phyloP scores from a whole-genome alignment of 331 rosid species.

The Ulmus americana region DNA sequence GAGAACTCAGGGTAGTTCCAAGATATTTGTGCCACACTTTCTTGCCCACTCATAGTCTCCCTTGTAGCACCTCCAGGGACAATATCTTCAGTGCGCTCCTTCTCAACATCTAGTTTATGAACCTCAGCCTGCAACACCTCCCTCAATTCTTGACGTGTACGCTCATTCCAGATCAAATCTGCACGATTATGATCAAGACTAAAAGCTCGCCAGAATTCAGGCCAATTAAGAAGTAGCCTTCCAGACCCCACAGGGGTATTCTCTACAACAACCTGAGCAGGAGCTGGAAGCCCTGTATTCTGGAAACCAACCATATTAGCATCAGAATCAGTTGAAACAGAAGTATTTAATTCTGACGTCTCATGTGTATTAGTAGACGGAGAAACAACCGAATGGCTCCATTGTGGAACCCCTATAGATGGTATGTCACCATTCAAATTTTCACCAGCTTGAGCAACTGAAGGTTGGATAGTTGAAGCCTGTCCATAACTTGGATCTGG shows the following conservation, averaged over 20 bases:
- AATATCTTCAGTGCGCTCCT: slow-evolving; percentile 97
- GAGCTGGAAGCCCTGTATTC: slow-evolving; percentile 79
- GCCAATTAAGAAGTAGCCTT: slow-evolving; percentile 91
- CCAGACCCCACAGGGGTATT: slow-evolving; percentile 98
- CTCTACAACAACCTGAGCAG: slow-evolving; percentile 98
- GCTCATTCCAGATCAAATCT: slow-evolving; percentile 99
- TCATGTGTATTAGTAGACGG: slow-evolving; percentile 40
- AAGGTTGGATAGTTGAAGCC: slow-evolving; percentile 49
- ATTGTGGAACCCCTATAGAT: slow-evolving; percentile 39
- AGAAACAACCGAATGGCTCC: slow-evolving; percentile 43
- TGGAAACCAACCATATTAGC: slow-evolving; percentile 43
- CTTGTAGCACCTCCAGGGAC: slow-evolving; percentile 64
- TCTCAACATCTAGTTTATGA: slow-evolving; percentile 94
- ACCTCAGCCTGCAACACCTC: slow-evolving; percentile 94
- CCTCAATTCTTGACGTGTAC: slow-evolving; percentile 93
- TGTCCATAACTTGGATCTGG: slow-evolving; percentile 50
- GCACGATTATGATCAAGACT: slow-evolving; percentile 99
- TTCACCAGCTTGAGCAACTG: slow-evolving; percentile 48
- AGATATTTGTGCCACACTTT: slow-evolving; percentile 75
- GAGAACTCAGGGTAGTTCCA: slow-evolving; percentile 95
- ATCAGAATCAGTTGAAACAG: slow-evolving; percentile 50
- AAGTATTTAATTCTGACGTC: slow-evolving; percentile 38
- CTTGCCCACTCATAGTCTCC: slow-evolving; percentile 55
- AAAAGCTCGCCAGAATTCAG: slow-evolving; percentile 97
- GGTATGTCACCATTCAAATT: slow-evolving; percentile 36